These are phyloP conservation scores for Acacia concinna DNA, from an alignment of 331 rosid genomes.

Conservation along the genomic window DNA sequence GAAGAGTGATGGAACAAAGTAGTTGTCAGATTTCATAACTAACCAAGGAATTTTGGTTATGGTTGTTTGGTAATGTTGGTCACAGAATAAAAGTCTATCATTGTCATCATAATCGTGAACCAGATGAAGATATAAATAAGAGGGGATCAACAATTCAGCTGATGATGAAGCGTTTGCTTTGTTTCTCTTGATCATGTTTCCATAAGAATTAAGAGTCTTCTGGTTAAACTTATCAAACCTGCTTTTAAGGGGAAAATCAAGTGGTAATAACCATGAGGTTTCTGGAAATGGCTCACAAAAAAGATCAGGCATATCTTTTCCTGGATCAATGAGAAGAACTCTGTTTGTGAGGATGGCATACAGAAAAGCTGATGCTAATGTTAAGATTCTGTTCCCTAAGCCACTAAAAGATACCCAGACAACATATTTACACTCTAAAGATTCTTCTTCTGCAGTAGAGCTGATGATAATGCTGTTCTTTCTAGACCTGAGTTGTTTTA, in stretches of 20 bases:
- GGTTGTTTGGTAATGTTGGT: conserved; percentile 54
- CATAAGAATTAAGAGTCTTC: conserved; percentile 45
- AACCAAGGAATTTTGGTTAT: conserved; percentile 49
- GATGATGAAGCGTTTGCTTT: conserved; percentile 20
- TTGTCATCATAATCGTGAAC: conserved; percentile 70
- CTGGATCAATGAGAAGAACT: conserved; percentile 48
- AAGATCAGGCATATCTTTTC: conserved; percentile 45
- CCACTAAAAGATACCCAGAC: conserved; percentile 55
- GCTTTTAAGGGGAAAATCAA: conserved; percentile 46
- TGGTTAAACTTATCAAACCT: conserved; percentile 37
- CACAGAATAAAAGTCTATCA: conserved; percentile 72
- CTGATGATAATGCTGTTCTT: background rate
- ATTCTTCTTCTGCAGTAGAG: conserved; percentile 36
- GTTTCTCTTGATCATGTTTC: conserved; percentile 58
- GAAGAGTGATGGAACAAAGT: conserved; percentile 73
- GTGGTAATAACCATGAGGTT: conserved; percentile 61
- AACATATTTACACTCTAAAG: conserved; percentile 46
- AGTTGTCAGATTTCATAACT: conserved; percentile 55
- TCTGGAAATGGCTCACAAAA: conserved; percentile 66
- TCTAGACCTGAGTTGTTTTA: conserved; percentile 28
- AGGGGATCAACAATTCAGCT: conserved; percentile 18
- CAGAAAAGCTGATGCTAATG: conserved; percentile 51
- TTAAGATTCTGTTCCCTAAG: conserved; percentile 52
- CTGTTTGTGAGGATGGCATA: conserved; percentile 50
- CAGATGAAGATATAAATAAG: conserved; percentile 55